Evolutionary conservation across 1,139 yeast species (phyloP), one percentile per base, ranked within the genome.

Genomic region (Pichia sp.): DNA sequence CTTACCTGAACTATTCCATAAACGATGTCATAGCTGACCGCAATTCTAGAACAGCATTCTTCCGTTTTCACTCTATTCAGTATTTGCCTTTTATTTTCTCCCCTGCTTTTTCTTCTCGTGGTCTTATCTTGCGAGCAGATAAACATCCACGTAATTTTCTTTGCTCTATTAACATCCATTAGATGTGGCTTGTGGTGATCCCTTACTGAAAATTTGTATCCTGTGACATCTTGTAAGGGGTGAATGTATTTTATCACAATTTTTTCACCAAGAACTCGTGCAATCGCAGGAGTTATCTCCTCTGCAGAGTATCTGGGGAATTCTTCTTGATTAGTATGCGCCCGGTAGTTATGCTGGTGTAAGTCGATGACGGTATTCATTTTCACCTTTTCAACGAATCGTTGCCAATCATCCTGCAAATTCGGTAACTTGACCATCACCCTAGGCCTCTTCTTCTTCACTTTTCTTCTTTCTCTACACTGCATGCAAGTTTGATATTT

Each of bases 51-150:
- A 15, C 56, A 55, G 36, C 70, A 65, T 12, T 55, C 53, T 38
- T 61, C 63, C 3, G 61, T 58, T 45, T 65, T 65, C 32, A 65
- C 44, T 42, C 55, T 60, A 47, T 64, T 64, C 11, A 52, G 42
- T 15, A 62, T 55, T 18, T 47, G 54, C 35, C 67, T 53, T 37
- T 61, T 59, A 33, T 58, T 53, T 11, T 54, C 59, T 29, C 67
- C 58, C 36, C 68, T 47, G 11, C 67, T 60, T 38, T 59, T 61
- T 32, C 70, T 55, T 41, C 64, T 65, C 26, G 60, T 55, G 8
- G 55, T 47, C 34, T 53, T 58, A 41, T 65, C 70, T 41, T 65
- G 69, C 3, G 67, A 60, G 38, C 70, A 65, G 16, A 65, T 58
- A 40, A 62, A 64, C 60, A 59, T 59, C 53, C 66, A 63, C 2